Evolutionary conservation across 441 rosid genomes (phyloP), one percentile per base, ranked within the genome.

Genomic region (Gossypium gossypioides): DNA sequence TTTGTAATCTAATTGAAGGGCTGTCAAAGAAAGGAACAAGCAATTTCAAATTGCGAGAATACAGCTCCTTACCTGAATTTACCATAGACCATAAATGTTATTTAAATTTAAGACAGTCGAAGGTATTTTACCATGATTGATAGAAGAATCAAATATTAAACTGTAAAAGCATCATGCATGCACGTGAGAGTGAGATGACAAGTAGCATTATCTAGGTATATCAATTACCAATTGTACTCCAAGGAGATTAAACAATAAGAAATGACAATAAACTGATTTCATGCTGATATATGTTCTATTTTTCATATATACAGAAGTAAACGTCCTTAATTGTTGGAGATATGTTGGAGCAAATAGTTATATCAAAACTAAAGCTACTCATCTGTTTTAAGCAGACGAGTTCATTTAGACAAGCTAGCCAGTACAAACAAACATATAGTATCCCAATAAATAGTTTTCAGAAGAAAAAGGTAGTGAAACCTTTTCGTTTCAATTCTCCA

Each of bases 21-120:
- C 72, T 70, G 66, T 86, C 91, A 5, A 93, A 89, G 86, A 93
- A 93, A 29, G 97, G 96, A 83, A 87, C 91, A 2, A 93, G 88
- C 79, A 91, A 80, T 70, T 71, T 84, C 82, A 91, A 81, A 88
- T 93, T 91, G 16, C 88, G 89, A 21, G 86, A 79, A 76, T 93
- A 93, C 81, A 91, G 61, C 71, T 83, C 79, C 52, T 80, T 89
- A 67, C 95, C 96, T 91, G 81, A 65, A 78, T 57, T 79, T 77
- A 54, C 3, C 72, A 12, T 69, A 81, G 75, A 61, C 60, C 64
- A 5, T 16, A 74, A 51, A 77, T 72, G 18, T 54, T 68, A 75
- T 64, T 55, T 60, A 25, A 32, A 4, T 6, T 44, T 46, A 46
- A 24, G 15, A 48, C 1, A 6, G 13, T 32, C 46, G 2, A 61